These are phyloP conservation scores for Candida xyloterini DNA, from an alignment of 805 yeast genomes.

Conservation along the genomic window DNA sequence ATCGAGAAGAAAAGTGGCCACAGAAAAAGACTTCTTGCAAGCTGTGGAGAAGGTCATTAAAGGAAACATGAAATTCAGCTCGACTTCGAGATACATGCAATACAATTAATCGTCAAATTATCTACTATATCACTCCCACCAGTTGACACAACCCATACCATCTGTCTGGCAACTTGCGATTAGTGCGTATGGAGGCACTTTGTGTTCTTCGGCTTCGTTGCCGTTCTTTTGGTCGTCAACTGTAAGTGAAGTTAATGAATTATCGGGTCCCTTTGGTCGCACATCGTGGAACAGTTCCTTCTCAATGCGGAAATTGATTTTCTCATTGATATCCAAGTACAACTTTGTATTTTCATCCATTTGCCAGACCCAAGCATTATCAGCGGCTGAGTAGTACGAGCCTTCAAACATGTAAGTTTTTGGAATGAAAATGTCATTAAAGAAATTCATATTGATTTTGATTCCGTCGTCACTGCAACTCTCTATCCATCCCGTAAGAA, in stretches of 20 bases:
- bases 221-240: constrained; percentile 22
- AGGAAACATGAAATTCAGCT: constrained; percentile 96
- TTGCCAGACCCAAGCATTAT: constrained; percentile 94
- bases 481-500: constrained; percentile 88
- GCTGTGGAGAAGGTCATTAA: constrained; percentile 98
- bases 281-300: constrained; percentile 81
- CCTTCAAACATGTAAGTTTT: constrained; percentile 73
- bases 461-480: constrained; percentile 87
- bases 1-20: constrained; percentile 96
- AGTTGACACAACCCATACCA: constrained; percentile 93
- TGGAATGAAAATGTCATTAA: constrained; percentile 90
- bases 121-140: constrained; percentile 69
- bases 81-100: constrained; percentile 98
- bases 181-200: constrained; percentile 77
- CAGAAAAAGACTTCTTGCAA: constrained; percentile 95
- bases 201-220: constrained; percentile 27
- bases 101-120: constrained; percentile 54
- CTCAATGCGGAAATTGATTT: constrained; percentile 87
- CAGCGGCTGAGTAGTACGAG: constrained; percentile 45
- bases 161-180: constrained; percentile 91
- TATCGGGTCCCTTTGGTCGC: constrained; percentile 71
- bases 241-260: constrained; percentile 36
- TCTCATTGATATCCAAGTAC: constrained; percentile 86
- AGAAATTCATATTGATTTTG: constrained; percentile 79
- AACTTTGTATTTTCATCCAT: constrained; percentile 70